Base-by-base conservation (phyloP, 1,284 basidiomycete genomes). In the Leccinum pachyderme region DNA sequence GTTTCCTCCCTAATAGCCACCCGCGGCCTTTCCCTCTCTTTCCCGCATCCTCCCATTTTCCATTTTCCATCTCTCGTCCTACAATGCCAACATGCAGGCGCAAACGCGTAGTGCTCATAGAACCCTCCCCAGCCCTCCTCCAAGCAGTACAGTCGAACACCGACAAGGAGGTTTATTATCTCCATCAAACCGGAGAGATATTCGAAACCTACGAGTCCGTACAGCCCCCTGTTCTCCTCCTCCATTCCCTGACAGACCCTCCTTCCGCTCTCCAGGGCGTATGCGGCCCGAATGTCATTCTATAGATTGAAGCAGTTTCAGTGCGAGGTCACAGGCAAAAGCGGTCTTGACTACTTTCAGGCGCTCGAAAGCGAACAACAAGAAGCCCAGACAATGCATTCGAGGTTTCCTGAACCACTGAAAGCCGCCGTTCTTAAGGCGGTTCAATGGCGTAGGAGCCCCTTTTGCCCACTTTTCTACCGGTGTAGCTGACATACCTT, bases 241-340 rank as follows among this genome's bases (percentile, higher is more conserved):
- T 59, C 55, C 55, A 59, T 67, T 50, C 48, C 63, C 59, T 56
- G 62, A 56, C 60, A 51, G 60, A 58, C 59, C 22, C 58, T 57
- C 61, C 55, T 62, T 59, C 57, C 58, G 60, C 52, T 49, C 44
- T 61, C 47, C 71, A 97, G 94, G 67, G 84, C 91, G 11, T 98
- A 96, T 76, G 85, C 90, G 25, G 83, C 90, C 32, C 87, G 96
- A 59, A 89, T 96, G 80, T 89, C 89, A 57, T 98, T 97, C 78
- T 97, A 97, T 77, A 84, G 88, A 59, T 83, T 93, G 63, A 93
- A 92, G 66, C 89, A 94, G 70, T 96, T 97, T 74, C 92, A 95
- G 68, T 95, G 93, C 72, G 93, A 96, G 78, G 92, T 95, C 63
- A 95, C 93, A 39, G 94, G 94, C 70, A 96, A 93, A 77, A 91